These are phyloP conservation scores for Thuja plicata DNA, from an alignment of 83 land plant species.

Conservation along the genomic window DNA sequence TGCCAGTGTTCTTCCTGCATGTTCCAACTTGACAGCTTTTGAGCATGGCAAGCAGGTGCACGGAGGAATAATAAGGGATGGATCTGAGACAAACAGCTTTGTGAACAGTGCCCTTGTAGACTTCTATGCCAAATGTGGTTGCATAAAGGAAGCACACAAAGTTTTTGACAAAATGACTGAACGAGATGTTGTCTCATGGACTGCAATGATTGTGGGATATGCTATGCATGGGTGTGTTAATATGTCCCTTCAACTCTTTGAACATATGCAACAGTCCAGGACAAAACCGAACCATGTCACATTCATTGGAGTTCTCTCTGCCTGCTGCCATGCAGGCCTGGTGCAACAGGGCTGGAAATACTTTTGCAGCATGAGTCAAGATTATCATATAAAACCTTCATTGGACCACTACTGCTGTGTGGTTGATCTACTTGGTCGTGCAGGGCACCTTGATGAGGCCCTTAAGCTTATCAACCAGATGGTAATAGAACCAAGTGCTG, in stretches of 20 bases:
- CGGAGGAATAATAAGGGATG: conserved; percentile 21
- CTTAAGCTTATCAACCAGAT: not conserved
- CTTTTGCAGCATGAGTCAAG: not conserved
- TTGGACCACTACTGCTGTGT: not conserved
- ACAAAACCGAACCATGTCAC: conserved; percentile 25
- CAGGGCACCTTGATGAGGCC: conserved; percentile 47
- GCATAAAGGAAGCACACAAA: conserved; percentile 25
- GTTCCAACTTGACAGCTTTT: conserved; percentile 46
- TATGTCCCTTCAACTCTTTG: not conserved
- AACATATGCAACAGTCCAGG: not conserved
- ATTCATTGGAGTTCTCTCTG: not conserved
- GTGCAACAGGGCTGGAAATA: not conserved
- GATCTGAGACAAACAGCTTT: conserved; percentile 27
- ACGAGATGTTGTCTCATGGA: conserved; percentile 47
- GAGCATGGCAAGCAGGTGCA: conserved; percentile 61
- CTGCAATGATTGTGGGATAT: not conserved
- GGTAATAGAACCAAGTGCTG: not conserved
- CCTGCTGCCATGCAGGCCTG: not conserved
- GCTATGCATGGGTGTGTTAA: not conserved
- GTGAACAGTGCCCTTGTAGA: conserved; percentile 49
- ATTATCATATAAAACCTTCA: not conserved
- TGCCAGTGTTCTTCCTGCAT: conserved; percentile 47
- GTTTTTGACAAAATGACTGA: conserved; percentile 26
- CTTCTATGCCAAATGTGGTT: conserved; percentile 47
- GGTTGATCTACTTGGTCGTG: conserved; percentile 32